Evolutionary conservation across 345 rosid species (phyloP).

Genomic region (Salix udensis): DNA sequence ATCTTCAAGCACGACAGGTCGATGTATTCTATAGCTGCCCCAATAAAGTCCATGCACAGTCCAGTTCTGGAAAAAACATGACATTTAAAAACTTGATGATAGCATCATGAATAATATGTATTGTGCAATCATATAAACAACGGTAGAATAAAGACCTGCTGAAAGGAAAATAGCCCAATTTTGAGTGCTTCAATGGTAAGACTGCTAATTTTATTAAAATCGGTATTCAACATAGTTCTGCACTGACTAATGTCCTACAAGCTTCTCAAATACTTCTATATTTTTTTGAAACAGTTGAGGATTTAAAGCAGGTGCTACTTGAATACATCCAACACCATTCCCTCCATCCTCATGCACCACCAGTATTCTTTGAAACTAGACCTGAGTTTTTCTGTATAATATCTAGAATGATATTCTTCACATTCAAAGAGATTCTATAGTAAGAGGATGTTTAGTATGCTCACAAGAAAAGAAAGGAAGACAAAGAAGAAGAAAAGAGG

Average conservation of each 20-base stretch:
- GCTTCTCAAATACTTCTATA: not conserved
- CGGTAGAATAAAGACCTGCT: not conserved
- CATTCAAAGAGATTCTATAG: not conserved
- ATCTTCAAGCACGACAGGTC: slow-evolving; percentile 58
- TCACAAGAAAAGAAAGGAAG: no score
- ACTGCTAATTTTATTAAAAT: not conserved
- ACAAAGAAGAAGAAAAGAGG: no score
- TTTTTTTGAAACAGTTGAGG: no score
- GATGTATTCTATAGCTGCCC: slow-evolving; percentile 76
- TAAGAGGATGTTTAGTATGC: not conserved
- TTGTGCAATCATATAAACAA: not conserved
- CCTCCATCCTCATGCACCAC: no score
- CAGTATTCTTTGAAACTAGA: no score
- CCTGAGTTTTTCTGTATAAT: not conserved
- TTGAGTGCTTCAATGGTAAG: not conserved
- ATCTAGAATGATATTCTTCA: not conserved
- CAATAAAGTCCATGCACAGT: slow-evolving; percentile 94
- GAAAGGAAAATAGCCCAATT: not conserved
- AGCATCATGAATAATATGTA: not conserved
- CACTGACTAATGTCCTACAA: not conserved
- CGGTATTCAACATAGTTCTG: not conserved
- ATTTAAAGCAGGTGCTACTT: no score
- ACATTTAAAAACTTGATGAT: not conserved
- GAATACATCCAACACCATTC: no score
- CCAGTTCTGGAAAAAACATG: slow-evolving; percentile 76